Evolutionary conservation across 164 flowering plant species (phyloP), one percentile per base, ranked within the genome.

Genomic region (Taxillus chinensis): DNA sequence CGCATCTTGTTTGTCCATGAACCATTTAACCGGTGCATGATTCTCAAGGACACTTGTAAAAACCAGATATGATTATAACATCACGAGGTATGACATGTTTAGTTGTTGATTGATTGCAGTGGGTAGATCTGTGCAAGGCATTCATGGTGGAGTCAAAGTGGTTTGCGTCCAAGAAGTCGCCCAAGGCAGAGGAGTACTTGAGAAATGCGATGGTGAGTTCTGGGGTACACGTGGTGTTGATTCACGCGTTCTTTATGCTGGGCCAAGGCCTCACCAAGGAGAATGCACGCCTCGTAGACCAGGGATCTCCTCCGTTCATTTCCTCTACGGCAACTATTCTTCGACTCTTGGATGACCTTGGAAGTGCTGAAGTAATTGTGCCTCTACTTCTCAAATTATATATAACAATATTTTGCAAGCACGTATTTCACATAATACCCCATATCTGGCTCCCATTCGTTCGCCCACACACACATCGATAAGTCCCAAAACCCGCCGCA

Each of bases 331-430:
- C 83, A 3, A 52, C 76, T 4, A 78, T 85, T 61, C 79, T 85
- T 45, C 80, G 87, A 8, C 81, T 83, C 17, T 81, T 82, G 79
- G 86, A 85, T 67, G 90, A 85, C 61, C 59, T 85, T 51, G 87
- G 83, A 69, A 77, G 74, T 67, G 83, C 87, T 17, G 67, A 75
- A 86, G 84, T 84, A 75, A 40, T 58, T 27, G 27, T 27, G 27
- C 27, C 27, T 0, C 27, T 27, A 27, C 27, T 27, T 27, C 27
- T 0, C 27, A 27, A 27, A 27, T 27, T 27, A 27, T 27, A 27
- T 27, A 27, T 27, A 27, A 27, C 27, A 27, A 0, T 27, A 27
- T 27, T 27, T 27, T 27, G 0, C 27, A 27, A 27, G 27, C 27
- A 27, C 2, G 27, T 27, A 27, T 27, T 27, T 27, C 27, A 27